Evolutionary conservation across 2,329 filamentous ascomycete genomes (phyloP), one percentile per base, ranked within the genome.

Genomic region (Botrytis fragariae): DNA sequence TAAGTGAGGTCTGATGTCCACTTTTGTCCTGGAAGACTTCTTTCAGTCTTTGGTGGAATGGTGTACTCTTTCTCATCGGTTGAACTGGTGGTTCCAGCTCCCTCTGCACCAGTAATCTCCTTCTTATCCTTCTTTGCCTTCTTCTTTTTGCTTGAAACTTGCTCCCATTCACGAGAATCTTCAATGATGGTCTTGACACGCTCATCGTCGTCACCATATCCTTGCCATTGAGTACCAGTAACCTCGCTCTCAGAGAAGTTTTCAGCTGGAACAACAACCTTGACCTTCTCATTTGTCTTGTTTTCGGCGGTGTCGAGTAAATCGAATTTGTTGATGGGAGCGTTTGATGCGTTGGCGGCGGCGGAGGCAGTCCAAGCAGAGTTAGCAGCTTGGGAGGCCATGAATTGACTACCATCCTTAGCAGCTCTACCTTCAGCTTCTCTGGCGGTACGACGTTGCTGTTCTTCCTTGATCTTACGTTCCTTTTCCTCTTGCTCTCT

Each of bases 391-490:
- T 83, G 80, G 69, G 82, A 80, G 12, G 86, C 85, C 81, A 85
- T 84, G 80, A 88, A 91, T 73, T 85, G 82, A 25, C 88, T 90
- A 61, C 95, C 94, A 78, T 96, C 95, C 86, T 93, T 94, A 72
- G 93, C 92, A 62, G 93, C 86, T 77, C 93, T 90, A 75, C 94
- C 94, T 82, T 97, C 94, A 68, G 93, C 89, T 81, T 94, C 89
- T 77, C 95, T 90, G 72, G 94, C 94, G 74, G 88, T 87, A 75
- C 94, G 92, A 76, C 94, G 90, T 85, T 97, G 95, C 81, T 92
- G 91, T 85, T 98, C 94, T 79, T 93, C 86, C 74, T 93, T 86
- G 54, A 85, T 85, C 84, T 93, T 93, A 80, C 95, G 91, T 79
- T 93, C 87, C 80, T 90, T 89, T 84, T 98, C 95, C 0, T 92